Evolutionary conservation across 805 yeast species (phyloP).

Genomic region (Sporopachydermia quercuum): DNA sequence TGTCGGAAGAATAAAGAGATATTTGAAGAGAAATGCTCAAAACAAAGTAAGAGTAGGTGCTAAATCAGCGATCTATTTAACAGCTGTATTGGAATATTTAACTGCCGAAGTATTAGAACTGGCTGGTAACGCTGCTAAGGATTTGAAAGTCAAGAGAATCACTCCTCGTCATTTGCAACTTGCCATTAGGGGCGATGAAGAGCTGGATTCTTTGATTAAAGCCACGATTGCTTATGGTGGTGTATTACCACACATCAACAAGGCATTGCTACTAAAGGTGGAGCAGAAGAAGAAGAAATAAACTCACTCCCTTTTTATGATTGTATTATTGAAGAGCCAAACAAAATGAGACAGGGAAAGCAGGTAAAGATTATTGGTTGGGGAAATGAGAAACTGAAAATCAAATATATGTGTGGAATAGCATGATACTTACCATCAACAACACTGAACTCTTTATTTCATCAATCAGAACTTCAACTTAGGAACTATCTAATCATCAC

Average conservation of each 20-base stretch:
- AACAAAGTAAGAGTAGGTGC: slow-evolving; percentile 75
- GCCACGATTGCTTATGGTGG: slow-evolving; percentile 98
- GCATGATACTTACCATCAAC: too few relatives aligned
- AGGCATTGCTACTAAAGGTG: slow-evolving; percentile 63
- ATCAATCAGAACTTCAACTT: too few relatives aligned
- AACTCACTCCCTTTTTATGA: not conserved
- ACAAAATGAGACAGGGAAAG: not conserved
- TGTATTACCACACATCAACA: slow-evolving; percentile 88
- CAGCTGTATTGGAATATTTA: slow-evolving; percentile 90
- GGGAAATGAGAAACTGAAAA: too few relatives aligned
- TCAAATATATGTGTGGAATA: too few relatives aligned
- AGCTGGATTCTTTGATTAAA: slow-evolving; percentile 81
- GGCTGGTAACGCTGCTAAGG: slow-evolving; percentile 98
- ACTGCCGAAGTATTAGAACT: slow-evolving; percentile 95
- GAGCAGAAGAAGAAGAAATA: slow-evolving; percentile 34
- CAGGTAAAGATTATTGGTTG: too few relatives aligned
- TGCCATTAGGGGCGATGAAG: slow-evolving; percentile 97
- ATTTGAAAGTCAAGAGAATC: slow-evolving; percentile 87
- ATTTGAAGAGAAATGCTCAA: slow-evolving; percentile 80
- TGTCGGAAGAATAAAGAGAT: slow-evolving; percentile 97
- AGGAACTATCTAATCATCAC: too few relatives aligned
- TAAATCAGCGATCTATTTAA: slow-evolving; percentile 83
- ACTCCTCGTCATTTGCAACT: slow-evolving; percentile 94
- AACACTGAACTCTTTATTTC: too few relatives aligned
- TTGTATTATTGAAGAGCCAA: not conserved